Evolutionary conservation across 345 rosid species (phyloP).

Genomic region (Linum lewisii): DNA sequence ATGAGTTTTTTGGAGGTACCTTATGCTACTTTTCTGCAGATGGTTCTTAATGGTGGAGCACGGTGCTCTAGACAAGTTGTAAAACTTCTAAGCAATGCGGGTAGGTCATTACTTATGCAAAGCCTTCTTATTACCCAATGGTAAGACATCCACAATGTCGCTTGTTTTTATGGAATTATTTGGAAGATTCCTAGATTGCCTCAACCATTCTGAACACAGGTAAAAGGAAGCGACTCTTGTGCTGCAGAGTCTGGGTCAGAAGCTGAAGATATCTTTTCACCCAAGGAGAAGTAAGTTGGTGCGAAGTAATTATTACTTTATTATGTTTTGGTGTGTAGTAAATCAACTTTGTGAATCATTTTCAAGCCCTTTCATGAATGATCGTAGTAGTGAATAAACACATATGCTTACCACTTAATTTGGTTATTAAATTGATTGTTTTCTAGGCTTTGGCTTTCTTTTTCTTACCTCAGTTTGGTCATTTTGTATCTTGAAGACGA

Average conservation of each 20-base stretch:
- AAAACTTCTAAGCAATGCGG: slow-evolving; percentile 76
- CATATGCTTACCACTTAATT: too few relatives aligned
- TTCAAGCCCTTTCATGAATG: too few relatives aligned
- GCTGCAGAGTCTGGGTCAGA: slow-evolving; percentile 99
- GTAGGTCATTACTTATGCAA: slow-evolving; percentile 87
- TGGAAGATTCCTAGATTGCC: neutral
- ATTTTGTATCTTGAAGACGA: slow-evolving; percentile 15
- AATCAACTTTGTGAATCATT: too few relatives aligned
- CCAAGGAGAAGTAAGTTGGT: slow-evolving; percentile 72
- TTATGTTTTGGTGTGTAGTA: neutral
- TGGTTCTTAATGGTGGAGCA: slow-evolving; percentile 75
- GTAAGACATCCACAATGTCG: slow-evolving; percentile 23
- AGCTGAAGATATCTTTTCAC: slow-evolving; percentile 86
- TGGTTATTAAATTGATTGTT: too few relatives aligned
- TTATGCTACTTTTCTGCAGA: slow-evolving; percentile 33
- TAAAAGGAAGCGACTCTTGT: slow-evolving; percentile 91
- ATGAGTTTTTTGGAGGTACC: neutral
- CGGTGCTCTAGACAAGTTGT: slow-evolving; percentile 77
- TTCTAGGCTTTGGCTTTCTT: too few relatives aligned
- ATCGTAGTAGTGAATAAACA: too few relatives aligned
- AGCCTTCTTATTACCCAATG: slow-evolving; percentile 71
- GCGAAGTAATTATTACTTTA: neutral
- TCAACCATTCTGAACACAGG: slow-evolving; percentile 32
- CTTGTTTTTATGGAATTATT: slow-evolving; percentile 1
- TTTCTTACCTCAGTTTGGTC: slow-evolving; percentile 1